Conservation (phyloP, 2,329 filamentous ascomycete genomes). For the Pseudogymnoascus sp. region DNA sequence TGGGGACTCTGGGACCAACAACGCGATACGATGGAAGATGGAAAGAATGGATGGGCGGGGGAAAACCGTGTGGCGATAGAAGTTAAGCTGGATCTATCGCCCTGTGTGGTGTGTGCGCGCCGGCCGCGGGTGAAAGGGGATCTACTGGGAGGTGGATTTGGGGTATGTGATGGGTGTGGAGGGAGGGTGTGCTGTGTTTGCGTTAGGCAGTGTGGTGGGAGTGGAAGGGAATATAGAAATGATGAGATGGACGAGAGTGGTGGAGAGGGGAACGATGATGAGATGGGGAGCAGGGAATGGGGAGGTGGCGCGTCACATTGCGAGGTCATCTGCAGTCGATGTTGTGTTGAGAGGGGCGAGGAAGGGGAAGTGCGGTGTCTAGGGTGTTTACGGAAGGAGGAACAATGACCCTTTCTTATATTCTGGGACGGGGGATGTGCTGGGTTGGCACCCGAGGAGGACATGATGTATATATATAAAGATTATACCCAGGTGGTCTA, state of each 20-base stretch:
- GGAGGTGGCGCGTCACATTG: slow-evolving; percentile 16
- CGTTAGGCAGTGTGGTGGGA: slow-evolving; percentile 52
- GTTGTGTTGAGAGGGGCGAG: slow-evolving; percentile 56
- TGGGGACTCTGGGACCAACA: background rate
- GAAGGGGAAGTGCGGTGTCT: slow-evolving; percentile 61
- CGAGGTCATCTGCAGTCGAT: slow-evolving; percentile 54
- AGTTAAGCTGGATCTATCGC: slow-evolving; percentile 31
- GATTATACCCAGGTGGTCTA: slow-evolving; percentile 4
- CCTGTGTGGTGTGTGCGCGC: slow-evolving; percentile 61
- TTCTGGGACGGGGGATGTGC: background rate
- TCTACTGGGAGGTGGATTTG: slow-evolving; percentile 49
- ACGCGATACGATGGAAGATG: background rate
- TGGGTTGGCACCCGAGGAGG: background rate
- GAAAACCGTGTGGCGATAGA: background rate
- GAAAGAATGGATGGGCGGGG: background rate
- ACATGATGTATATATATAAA: slow-evolving; percentile 5
- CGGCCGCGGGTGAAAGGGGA: slow-evolving; percentile 57
- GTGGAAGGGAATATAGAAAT: slow-evolving; percentile 25
- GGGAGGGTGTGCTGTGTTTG: slow-evolving; percentile 62
- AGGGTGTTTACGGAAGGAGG: slow-evolving; percentile 42
- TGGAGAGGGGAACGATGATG: background rate
- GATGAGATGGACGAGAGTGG: slow-evolving; percentile 10
- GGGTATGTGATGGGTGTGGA: slow-evolving; percentile 54
- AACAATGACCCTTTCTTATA: background rate
- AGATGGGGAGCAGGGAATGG: background rate